phyloP scores from a whole-genome alignment of 208 protist species.

The Trypanosoma theileri region DNA sequence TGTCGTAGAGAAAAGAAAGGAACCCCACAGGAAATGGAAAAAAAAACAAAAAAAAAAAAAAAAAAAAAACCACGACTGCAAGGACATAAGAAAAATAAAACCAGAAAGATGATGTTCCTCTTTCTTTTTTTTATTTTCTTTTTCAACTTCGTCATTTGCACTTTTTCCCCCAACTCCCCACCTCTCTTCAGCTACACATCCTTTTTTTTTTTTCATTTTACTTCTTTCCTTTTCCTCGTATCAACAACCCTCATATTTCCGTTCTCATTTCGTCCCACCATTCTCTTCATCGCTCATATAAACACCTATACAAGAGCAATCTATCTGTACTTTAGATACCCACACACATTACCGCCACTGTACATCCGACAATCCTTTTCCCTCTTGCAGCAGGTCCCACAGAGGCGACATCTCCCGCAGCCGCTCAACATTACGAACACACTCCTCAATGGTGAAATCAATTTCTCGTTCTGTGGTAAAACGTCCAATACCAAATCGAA shows the following conservation, averaged over 20 bases:
- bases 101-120: too few relatives aligned
- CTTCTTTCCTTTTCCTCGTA: not conserved
- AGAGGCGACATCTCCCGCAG: conserved; percentile 98
- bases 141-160: not conserved
- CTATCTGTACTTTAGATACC: not conserved
- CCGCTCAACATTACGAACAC: conserved; percentile 89
- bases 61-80: too few relatives aligned
- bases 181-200: not conserved
- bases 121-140: not conserved
- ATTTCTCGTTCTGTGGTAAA: conserved; percentile 98
- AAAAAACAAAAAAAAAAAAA: too few relatives aligned
- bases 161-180: not conserved
- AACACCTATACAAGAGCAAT: too few relatives aligned
- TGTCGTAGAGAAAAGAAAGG: too few relatives aligned
- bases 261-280: not conserved
- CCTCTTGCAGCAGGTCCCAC: conserved; percentile 98
- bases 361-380: conserved; percentile 91
- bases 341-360: conserved; percentile 66
- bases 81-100: too few relatives aligned
- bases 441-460: conserved; percentile 91
- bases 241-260: not conserved
- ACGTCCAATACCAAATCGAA: conserved; percentile 98
- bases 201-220: conserved; percentile 1
- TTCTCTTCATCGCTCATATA: not conserved
- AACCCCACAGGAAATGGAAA: too few relatives aligned